Base-by-base conservation (phyloP, 2,329 filamentous ascomycete species). In the Neonectria sp. region DNA sequence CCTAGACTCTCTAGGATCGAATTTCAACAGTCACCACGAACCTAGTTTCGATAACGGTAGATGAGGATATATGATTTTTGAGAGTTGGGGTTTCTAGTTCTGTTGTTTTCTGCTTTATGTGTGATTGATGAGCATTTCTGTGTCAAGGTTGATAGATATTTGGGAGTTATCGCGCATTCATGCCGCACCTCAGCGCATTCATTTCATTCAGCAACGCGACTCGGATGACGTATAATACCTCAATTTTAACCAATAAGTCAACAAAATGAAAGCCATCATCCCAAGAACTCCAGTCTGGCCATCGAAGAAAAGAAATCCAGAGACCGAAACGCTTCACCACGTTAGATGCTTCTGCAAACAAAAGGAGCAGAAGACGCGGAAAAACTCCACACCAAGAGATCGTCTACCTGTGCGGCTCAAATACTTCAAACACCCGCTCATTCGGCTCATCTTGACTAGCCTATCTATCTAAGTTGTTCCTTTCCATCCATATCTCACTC, bases 401-500 rank as follows among this genome's bases (percentile, higher is more conserved):
- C 46, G 43, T 15, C 46, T 27, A 43, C 17, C 21, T 15, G 27
- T n/a, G 24, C 58, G 46, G 46, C 59, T 27, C 37, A 45, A n/a
- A 46, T 55, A 31, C 25, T 59, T 63, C 55, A 29, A 67, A 57
- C 51, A 63, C 60, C 37, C 55, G 40, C 56, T 59, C 55, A 60
- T 67, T 55, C 37, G 52, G 45, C 63, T 45, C n/a, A 37, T 51
- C 52, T 40, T 24, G 48, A 57, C 59, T 67, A 53, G 53, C 64
- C 48, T 59, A 66, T 65, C 63, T 65, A 65, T 65, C 63, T 65
- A 61, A 57, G 40, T 57, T 61, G 48, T 53, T 48, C 49, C 58
- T 48, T 63, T 63, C 48, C 49, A 49, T 29, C 21, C 58, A 43
- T 45, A 37, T 31, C 52, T 49, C 45, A 52, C 49, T 33, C n/a